phyloP scores from a whole-genome alignment of 345 rosid species.

The Nephelium lappaceum region DNA sequence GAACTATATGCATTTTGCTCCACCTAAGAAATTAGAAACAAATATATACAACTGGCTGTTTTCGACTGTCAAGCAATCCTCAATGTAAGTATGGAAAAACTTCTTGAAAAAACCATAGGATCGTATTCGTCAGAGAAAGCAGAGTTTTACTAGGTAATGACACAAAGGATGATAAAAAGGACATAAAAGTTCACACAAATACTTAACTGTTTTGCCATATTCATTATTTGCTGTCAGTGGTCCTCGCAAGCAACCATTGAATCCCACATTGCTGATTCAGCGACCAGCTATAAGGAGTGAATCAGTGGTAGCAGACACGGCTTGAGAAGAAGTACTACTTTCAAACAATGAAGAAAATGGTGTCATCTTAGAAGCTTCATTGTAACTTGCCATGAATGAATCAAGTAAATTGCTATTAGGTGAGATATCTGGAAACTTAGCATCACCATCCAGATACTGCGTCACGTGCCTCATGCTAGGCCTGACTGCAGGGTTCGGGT shows the following conservation, averaged over 20 bases:
- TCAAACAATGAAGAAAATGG: slow-evolving; percentile 6
- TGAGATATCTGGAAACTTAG: no score
- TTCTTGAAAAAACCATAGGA: background rate
- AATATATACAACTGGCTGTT: no score
- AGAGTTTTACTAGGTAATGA: background rate
- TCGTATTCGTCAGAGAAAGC: slow-evolving; percentile 26
- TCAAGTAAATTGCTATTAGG: no score
- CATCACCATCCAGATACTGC: slow-evolving; percentile 7
- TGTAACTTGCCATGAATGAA: background rate
- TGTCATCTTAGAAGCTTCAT: no score
- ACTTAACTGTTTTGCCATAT: no score
- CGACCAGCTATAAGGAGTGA: slow-evolving; percentile 31
- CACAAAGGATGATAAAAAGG: background rate
- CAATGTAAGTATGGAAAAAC: no score
- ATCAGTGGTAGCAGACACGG: slow-evolving; percentile 26
- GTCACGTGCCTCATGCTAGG: slow-evolving; percentile 40
- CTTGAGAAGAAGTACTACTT: slow-evolving; percentile 9
- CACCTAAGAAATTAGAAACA: no score
- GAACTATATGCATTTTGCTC: no score
- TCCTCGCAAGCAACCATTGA: background rate
- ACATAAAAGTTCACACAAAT: background rate
- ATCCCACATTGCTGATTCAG: slow-evolving; percentile 6
- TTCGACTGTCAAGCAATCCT: no score
- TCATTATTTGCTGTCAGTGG: background rate
- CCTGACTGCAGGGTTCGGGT: slow-evolving; percentile 30